These are phyloP conservation scores for Chamaecrista fasciculata DNA, from an alignment of 306 rosid species.

Conservation along the genomic window DNA sequence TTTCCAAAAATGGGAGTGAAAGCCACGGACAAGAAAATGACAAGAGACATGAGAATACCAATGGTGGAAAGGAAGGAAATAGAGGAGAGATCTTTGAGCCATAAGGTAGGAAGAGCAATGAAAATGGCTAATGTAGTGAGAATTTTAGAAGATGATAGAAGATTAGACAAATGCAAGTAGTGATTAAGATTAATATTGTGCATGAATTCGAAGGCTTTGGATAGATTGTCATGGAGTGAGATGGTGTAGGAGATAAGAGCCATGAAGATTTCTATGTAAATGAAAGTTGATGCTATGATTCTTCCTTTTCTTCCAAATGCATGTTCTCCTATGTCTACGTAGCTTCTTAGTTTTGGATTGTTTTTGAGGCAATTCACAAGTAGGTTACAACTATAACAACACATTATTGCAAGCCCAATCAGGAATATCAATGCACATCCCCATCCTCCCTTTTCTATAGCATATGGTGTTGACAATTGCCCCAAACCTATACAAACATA, in stretches of 20 bases:
- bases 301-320: constrained; percentile 73
- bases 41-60: constrained; percentile 63
- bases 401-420: constrained; percentile 50
- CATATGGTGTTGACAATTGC: constrained; percentile 75
- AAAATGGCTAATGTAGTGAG: constrained; percentile 51
- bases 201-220: constrained; percentile 36
- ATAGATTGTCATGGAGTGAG: constrained; percentile 69
- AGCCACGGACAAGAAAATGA: constrained; percentile 51
- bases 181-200: neutral
- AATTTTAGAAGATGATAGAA: constrained; percentile 49
- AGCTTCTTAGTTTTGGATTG: constrained; percentile 52
- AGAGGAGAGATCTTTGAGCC: constrained; percentile 64
- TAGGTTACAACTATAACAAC: constrained; percentile 48
- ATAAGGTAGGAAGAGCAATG: constrained; percentile 58
- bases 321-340: constrained; percentile 54
- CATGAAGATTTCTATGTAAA: constrained; percentile 72
- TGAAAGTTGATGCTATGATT: constrained; percentile 40
- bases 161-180: constrained; percentile 20
- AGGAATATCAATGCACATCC: constrained; percentile 38
- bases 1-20: constrained; percentile 51
- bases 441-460: constrained; percentile 69
- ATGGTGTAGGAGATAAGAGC: constrained; percentile 79
- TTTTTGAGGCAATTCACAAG: constrained; percentile 65
- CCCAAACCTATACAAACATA: constrained; percentile 54
- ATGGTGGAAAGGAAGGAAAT: constrained; percentile 63